Percentiles rank a stretch among this genome's conserved stretches.
Conservation (phyloP, 1,284 basidiomycete genomes). For the Taiwanofungus camphoratus region DNA sequence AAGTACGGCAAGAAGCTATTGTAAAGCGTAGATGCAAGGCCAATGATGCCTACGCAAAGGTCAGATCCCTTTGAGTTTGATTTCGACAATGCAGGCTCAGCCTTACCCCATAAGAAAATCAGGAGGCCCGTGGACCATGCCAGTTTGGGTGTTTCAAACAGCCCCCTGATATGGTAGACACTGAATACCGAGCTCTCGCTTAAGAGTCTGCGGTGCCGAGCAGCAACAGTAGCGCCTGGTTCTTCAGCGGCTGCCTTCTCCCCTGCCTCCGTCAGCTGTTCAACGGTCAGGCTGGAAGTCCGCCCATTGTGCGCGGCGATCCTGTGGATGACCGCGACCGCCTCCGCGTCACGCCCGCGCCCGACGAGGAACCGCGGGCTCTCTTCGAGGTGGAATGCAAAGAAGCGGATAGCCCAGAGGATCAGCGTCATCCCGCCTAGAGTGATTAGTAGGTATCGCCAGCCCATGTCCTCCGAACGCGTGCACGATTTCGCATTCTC, state of each 20-base stretch:
- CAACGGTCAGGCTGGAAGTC: constrained; percentile 32
- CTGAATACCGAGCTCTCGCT: constrained; percentile 36
- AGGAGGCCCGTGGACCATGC: constrained; percentile 53
- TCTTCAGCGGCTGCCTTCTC: constrained; percentile 15
- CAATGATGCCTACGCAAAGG: constrained; percentile 41
- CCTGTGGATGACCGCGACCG: constrained; percentile 50
- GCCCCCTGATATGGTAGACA: constrained; percentile 39
- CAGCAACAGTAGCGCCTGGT: constrained; percentile 9
- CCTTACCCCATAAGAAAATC: constrained; percentile 48
- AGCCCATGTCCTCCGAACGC: constrained; percentile 47
- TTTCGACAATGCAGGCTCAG: constrained; percentile 1
- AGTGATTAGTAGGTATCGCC: constrained; percentile 50
- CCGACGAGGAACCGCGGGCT: constrained; percentile 60
- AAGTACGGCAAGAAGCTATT: constrained; percentile 47
- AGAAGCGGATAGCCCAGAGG: constrained; percentile 53
- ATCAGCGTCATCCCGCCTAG: constrained; percentile 46
- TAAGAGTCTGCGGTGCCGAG: constrained; percentile 20
- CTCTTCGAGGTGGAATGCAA: constrained; percentile 55
- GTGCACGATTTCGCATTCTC: constrained; percentile 29
- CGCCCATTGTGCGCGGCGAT: constrained; percentile 58
- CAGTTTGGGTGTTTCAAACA: constrained; percentile 52
- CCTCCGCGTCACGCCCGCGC: constrained; percentile 56
- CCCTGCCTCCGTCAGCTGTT: constrained; percentile 32
- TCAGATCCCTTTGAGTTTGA: too few species aligned
- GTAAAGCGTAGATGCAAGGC: constrained; percentile 58